A percentile compares a stretch with the other conserved stretches of the same genome.
Conservation (phyloP, 2,329 filamentous ascomycete genomes). For the Xylariales sp. region DNA sequence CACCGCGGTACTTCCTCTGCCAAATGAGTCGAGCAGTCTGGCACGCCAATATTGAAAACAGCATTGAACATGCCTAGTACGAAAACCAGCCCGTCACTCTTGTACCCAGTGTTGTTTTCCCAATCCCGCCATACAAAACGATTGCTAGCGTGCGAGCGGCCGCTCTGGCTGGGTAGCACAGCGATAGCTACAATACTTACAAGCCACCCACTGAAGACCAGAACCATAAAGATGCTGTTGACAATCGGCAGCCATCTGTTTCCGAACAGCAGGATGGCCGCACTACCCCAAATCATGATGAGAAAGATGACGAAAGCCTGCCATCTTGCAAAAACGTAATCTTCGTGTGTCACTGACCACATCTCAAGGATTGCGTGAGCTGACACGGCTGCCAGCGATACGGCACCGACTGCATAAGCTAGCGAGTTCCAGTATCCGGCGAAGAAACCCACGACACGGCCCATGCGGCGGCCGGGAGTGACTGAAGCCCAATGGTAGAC, state of each 20-base stretch:
- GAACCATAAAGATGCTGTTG: conserved; percentile 47
- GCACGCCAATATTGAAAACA: conserved; percentile 62
- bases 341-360: conserved; percentile 36
- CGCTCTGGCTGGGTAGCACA: conserved; percentile 37
- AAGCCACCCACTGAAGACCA: conserved; percentile 48
- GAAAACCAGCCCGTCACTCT: conserved; percentile 38
- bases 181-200: conserved; percentile 51
- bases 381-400: conserved; percentile 35
- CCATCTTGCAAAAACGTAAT: conserved; percentile 32
- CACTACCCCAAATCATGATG: conserved; percentile 34
- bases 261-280: conserved; percentile 42
- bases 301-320: conserved; percentile 39
- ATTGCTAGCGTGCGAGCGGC: conserved; percentile 24
- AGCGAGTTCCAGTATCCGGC: conserved; percentile 42
- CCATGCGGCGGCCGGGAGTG: conserved; percentile 48
- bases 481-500: conserved; percentile 60
- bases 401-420: conserved; percentile 34
- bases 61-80: conserved; percentile 43
- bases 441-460: conserved; percentile 43
- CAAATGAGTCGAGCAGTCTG: conserved; percentile 60
- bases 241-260: conserved; percentile 48
- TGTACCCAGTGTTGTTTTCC: conserved; percentile 34
- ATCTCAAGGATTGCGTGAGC: conserved; percentile 36
- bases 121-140: conserved; percentile 36
- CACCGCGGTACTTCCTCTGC: conserved; percentile 57